Conservation (phyloP, 106 monocot genomes). For the Acorus gramineus region DNA sequence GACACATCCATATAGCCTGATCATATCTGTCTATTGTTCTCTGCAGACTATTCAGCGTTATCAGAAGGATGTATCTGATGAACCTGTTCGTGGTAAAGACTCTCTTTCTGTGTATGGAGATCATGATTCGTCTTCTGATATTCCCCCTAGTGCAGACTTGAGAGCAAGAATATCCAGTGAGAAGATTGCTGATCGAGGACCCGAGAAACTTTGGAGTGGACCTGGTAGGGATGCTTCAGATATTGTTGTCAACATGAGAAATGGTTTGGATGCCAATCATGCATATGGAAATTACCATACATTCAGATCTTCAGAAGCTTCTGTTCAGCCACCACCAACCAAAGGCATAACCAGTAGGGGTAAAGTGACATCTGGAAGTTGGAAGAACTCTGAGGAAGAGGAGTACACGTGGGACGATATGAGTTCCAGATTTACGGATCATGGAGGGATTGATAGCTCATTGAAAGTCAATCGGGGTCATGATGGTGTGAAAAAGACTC, state of each 20-base stretch:
- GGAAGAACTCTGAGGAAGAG: slow-evolving; percentile 97
- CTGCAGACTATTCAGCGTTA: slow-evolving; percentile 34
- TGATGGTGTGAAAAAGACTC: slow-evolving; percentile 34
- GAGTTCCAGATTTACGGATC: slow-evolving; percentile 24
- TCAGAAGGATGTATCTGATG: slow-evolving; percentile 18
- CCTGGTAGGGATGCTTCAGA: slow-evolving; percentile 10
- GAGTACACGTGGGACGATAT: slow-evolving; percentile 90
- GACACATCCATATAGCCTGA: neutral
- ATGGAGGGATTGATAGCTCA: slow-evolving; percentile 13
- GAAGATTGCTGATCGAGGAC: slow-evolving; percentile 18
- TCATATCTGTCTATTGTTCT: neutral
- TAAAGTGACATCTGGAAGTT: slow-evolving; percentile 28
- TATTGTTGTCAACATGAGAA: slow-evolving; percentile 8
- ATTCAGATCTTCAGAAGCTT: slow-evolving; percentile 14
- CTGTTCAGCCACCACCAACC: slow-evolving; percentile 8
- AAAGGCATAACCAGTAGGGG: slow-evolving; percentile 13
- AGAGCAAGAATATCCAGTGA: slow-evolving; percentile 16
- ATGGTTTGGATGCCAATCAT: slow-evolving; percentile 25
- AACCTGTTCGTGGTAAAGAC: slow-evolving; percentile 30
- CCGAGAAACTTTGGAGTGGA: slow-evolving; percentile 24
- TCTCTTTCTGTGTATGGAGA: slow-evolving; percentile 15
- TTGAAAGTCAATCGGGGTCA: slow-evolving; percentile 23
- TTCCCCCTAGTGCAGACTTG: slow-evolving; percentile 11
- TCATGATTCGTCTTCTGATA: slow-evolving; percentile 16
- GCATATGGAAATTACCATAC: slow-evolving; percentile 7